Percentiles rank a stretch among this genome's conserved stretches.
Evolutionary conservation across 192 early-diverging fungal species (phyloP).

Genomic region (Nowakowskiella sp.): DNA sequence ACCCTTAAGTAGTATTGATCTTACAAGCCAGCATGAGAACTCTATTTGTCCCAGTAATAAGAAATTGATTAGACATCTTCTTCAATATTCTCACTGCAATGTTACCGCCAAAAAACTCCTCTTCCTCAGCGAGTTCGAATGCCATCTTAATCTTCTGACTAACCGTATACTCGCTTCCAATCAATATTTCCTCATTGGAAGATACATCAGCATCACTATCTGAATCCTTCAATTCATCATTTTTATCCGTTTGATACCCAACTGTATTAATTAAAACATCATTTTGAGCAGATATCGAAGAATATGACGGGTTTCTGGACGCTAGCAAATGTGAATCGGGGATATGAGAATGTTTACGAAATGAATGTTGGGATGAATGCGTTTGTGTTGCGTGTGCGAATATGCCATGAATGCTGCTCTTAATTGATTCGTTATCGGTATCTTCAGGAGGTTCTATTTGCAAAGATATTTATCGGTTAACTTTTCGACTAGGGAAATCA

Average conservation of each 20-base stretch:
- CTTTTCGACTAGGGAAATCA: neutral
- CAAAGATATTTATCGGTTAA: neutral
- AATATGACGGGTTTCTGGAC: neutral
- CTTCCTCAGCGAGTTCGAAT: constrained; percentile 18
- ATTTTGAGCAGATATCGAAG: neutral
- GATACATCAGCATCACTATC: neutral
- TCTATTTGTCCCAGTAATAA: constrained; percentile 30
- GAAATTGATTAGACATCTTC: no score
- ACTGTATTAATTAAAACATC: neutral
- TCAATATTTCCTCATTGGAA: neutral
- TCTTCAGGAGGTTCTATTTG: neutral
- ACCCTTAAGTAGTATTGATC: constrained; percentile 54
- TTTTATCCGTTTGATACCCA: neutral
- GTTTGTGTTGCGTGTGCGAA: neutral
- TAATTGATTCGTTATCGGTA: neutral
- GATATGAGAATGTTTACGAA: neutral
- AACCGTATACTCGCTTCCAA: neutral
- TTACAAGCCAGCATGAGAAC: constrained; percentile 57
- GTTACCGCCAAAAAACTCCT: constrained; percentile 3
- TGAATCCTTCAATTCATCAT: neutral
- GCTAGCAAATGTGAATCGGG: neutral
- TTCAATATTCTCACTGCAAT: neutral
- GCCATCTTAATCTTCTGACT: constrained; percentile 17
- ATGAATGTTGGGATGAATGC: neutral
- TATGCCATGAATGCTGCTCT: neutral